These are phyloP conservation scores for Farysia itapuensis DNA, from an alignment of 1,284 basidiomycete species.

Conservation along the genomic window DNA sequence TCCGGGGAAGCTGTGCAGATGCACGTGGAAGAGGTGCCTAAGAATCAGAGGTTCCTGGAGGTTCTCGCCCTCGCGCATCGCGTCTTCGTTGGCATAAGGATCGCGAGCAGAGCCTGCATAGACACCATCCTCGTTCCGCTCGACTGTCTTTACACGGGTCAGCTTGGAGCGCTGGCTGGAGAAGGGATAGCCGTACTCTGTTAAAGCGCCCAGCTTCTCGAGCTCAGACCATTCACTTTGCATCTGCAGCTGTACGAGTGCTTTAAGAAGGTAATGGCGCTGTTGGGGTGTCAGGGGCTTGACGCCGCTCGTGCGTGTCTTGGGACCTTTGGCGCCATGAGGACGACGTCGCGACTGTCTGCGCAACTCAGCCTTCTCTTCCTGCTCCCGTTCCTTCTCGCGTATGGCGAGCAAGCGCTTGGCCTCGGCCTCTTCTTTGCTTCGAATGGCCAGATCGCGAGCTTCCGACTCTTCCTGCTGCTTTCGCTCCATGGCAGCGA, in stretches of 20 bases:
- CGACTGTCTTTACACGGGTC: constrained; percentile 41
- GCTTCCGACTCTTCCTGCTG: constrained; percentile 25
- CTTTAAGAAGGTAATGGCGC: constrained; percentile 56
- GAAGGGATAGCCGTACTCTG: constrained; percentile 56
- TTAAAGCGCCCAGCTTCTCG: constrained; percentile 48
- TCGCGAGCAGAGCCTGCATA: constrained; percentile 43
- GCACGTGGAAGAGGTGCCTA: constrained; percentile 57
- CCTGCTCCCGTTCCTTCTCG: constrained; percentile 17
- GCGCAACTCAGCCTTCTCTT: constrained; percentile 26
- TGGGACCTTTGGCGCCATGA: constrained; percentile 17
- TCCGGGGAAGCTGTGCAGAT: constrained; percentile 50
- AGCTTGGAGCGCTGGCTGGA: constrained; percentile 37
- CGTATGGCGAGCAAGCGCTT: constrained; percentile 23
- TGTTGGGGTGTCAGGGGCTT: constrained; percentile 46
- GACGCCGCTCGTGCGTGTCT: constrained; percentile 11
- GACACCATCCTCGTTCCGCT: constrained; percentile 32
- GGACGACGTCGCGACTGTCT: constrained; percentile 23
- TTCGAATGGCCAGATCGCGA: constrained; percentile 25
- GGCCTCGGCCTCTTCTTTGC: constrained; percentile 29
- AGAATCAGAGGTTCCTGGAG: constrained; percentile 50
- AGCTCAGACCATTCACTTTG: constrained; percentile 50
- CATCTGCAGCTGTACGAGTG: constrained; percentile 56
- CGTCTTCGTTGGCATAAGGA: constrained; percentile 46
- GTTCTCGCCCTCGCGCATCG: constrained; percentile 36
- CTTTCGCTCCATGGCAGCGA: constrained; percentile 23